A percentile compares a stretch with the other conserved stretches of the same genome.
Conservation (phyloP, 805 yeast genomes). For the Lachancea cidri region DNA sequence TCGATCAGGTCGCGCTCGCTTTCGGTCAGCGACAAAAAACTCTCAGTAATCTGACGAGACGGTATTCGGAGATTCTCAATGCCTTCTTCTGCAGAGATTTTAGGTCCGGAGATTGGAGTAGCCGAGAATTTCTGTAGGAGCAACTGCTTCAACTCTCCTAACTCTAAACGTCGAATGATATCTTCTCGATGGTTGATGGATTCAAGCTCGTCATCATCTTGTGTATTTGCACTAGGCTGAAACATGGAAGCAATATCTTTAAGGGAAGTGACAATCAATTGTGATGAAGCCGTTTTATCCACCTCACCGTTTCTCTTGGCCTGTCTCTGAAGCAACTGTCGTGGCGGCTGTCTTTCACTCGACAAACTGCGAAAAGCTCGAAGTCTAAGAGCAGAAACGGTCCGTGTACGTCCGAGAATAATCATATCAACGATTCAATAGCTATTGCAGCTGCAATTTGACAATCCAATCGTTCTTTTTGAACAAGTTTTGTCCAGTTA, state of each 20-base stretch:
- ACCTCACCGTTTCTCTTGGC: conserved; percentile 13
- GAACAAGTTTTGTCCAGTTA: no score
- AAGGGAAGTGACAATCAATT: conserved; percentile 16
- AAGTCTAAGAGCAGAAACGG: no score
- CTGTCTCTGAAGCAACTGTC: conserved; percentile 20
- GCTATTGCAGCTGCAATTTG: no score
- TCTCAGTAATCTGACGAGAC: not conserved
- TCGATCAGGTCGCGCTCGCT: conserved; percentile 5
- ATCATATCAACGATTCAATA: no score
- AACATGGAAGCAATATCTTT: conserved; percentile 24
- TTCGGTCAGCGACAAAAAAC: conserved; percentile 1
- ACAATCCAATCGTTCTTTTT: no score
- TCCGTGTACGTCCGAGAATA: no score
- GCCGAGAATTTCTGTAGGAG: conserved; percentile 12
- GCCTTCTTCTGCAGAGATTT: not conserved
- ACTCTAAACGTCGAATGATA: conserved; percentile 9
- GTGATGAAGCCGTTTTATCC: conserved; percentile 4
- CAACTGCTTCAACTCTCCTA: conserved; percentile 15
- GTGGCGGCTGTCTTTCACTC: conserved; percentile 14
- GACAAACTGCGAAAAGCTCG: not conserved
- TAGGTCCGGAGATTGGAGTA: not conserved
- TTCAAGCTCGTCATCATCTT: conserved; percentile 23
- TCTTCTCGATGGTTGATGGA: conserved; percentile 6
- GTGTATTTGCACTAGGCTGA: conserved; percentile 20
- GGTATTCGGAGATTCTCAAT: conserved; percentile 4